A percentile compares a stretch with the other conserved stretches of the same genome.
These are phyloP conservation scores for Naganishia randhawae DNA, from an alignment of 768 basidiomycete species.

Conservation along the genomic window DNA sequence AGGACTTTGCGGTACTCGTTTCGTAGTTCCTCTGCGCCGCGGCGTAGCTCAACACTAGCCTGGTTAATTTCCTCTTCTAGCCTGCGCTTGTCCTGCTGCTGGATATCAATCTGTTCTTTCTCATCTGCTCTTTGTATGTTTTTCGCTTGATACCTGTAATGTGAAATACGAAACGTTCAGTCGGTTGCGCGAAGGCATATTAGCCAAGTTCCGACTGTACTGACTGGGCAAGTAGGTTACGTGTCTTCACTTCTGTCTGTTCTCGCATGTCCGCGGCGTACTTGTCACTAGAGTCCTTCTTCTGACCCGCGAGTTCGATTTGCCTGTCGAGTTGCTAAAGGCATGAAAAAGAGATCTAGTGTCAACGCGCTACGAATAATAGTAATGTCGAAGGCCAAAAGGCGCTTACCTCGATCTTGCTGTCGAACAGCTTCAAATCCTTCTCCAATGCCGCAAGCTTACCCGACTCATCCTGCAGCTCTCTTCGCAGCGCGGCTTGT, in stretches of 20 bases:
- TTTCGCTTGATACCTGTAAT: slow-evolving; percentile 7
- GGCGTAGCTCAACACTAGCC: slow-evolving; percentile 13
- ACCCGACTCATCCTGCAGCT: slow-evolving; percentile 14
- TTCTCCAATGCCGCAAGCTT: slow-evolving; percentile 7
- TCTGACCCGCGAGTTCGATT: slow-evolving; percentile 11
- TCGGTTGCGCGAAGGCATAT: background rate
- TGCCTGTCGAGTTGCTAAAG: slow-evolving; percentile 17
- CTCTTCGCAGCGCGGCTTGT: slow-evolving; percentile 1
- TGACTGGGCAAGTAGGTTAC: slow-evolving; percentile 10
- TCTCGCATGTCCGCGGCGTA: slow-evolving; percentile 12
- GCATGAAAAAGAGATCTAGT: background rate
- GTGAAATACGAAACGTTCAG: background rate
- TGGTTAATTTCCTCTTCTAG: slow-evolving; percentile 19
- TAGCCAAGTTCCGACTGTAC: background rate
- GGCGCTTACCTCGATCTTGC: slow-evolving; percentile 22
- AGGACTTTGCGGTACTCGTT: slow-evolving; percentile 15
- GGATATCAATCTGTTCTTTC: slow-evolving; percentile 19
- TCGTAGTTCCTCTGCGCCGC: slow-evolving; percentile 9
- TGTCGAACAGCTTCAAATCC: slow-evolving; percentile 18
- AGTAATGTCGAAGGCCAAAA: background rate
- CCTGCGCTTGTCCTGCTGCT: slow-evolving; percentile 13
- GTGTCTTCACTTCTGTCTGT: slow-evolving; percentile 15
- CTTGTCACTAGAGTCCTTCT: slow-evolving; percentile 16
- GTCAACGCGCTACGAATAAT: background rate
- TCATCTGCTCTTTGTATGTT: slow-evolving; percentile 17